phyloP scores from a whole-genome alignment of 2,329 filamentous ascomycete genomes.

The Nemania sp. region DNA sequence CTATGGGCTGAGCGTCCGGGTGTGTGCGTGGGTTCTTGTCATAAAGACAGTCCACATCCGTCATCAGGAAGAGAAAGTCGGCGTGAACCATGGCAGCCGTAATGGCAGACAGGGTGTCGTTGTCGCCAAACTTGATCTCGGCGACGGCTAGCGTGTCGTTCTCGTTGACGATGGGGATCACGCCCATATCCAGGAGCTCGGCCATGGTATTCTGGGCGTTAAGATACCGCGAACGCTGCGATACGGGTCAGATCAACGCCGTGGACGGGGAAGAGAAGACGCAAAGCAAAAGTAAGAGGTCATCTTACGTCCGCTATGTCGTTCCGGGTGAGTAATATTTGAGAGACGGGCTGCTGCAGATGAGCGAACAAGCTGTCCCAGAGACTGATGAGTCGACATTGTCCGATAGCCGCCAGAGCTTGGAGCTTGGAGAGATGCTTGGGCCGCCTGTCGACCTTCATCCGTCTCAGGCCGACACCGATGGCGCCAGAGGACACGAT shows the following conservation, averaged over 20 bases:
- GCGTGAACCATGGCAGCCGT: slow-evolving; percentile 97
- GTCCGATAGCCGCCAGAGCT: slow-evolving; percentile 92
- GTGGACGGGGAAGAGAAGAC: neutral
- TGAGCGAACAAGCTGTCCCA: slow-evolving; percentile 94
- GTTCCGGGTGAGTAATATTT: slow-evolving; percentile 91
- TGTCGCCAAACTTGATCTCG: slow-evolving; percentile 99
- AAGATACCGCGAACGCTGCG: slow-evolving; percentile 82
- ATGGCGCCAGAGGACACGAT: slow-evolving; percentile 98
- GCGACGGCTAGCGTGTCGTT: slow-evolving; percentile 96
- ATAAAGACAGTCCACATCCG: slow-evolving; percentile 96
- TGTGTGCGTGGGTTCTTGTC: slow-evolving; percentile 90
- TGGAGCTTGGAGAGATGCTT: slow-evolving; percentile 91
- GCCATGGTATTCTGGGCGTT: slow-evolving; percentile 96
- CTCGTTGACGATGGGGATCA: slow-evolving; percentile 98
- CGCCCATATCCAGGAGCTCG: slow-evolving; percentile 89
- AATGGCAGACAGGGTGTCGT: slow-evolving; percentile 95
- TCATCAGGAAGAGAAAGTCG: slow-evolving; percentile 97
- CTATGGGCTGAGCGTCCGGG: slow-evolving; percentile 85
- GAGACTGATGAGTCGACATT: slow-evolving; percentile 91
- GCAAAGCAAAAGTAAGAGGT: neutral
- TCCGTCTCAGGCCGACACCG: slow-evolving; percentile 86
- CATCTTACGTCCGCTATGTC: slow-evolving; percentile 86
- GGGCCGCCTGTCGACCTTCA: slow-evolving; percentile 85
- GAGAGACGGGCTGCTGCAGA: slow-evolving; percentile 86
- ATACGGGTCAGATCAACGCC: slow-evolving; percentile 15